phyloP scores from a whole-genome alignment of 371 early-diverging fungal species.

The Apophysomyces variabilis region DNA sequence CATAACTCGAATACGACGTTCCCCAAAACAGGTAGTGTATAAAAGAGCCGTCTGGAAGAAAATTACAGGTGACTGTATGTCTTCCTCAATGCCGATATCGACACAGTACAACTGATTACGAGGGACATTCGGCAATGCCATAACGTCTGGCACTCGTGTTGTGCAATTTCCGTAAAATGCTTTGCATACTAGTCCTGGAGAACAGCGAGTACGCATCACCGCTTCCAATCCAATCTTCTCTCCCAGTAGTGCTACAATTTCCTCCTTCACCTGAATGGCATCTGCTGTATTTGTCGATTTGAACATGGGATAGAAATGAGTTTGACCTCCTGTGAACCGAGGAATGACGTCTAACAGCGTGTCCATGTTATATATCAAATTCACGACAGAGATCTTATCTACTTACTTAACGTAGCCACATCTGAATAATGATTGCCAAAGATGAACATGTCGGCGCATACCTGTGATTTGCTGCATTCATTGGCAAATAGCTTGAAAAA shows the following conservation, averaged over 20 bases:
- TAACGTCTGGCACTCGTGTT: constrained; percentile 81
- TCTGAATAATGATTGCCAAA: constrained; percentile 91
- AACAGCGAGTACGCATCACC: constrained; percentile 87
- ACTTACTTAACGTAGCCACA: constrained; percentile 79
- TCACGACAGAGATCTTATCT: background rate
- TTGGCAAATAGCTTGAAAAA: constrained; percentile 88
- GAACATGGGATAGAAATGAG: constrained; percentile 87
- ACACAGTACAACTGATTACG: constrained; percentile 87
- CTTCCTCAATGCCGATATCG: constrained; percentile 78
- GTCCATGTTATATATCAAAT: background rate
- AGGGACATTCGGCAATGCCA: constrained; percentile 86
- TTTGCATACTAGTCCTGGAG: constrained; percentile 75
- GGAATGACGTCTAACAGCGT: constrained; percentile 59
- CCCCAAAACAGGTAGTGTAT: constrained; percentile 73
- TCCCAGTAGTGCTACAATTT: constrained; percentile 69
- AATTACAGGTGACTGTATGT: constrained; percentile 62
- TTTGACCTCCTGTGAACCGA: constrained; percentile 89
- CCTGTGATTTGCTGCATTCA: constrained; percentile 77
- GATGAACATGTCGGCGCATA: constrained; percentile 85
- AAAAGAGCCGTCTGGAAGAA: constrained; percentile 91
- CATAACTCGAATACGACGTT: constrained; percentile 85
- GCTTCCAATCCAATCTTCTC: constrained; percentile 83
- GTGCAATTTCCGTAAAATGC: constrained; percentile 89
- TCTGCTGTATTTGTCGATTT: constrained; percentile 70
- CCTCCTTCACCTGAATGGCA: constrained; percentile 67